Base-by-base conservation (phyloP, 2,329 filamentous ascomycete genomes). In the Erysiphe pulchra region DNA sequence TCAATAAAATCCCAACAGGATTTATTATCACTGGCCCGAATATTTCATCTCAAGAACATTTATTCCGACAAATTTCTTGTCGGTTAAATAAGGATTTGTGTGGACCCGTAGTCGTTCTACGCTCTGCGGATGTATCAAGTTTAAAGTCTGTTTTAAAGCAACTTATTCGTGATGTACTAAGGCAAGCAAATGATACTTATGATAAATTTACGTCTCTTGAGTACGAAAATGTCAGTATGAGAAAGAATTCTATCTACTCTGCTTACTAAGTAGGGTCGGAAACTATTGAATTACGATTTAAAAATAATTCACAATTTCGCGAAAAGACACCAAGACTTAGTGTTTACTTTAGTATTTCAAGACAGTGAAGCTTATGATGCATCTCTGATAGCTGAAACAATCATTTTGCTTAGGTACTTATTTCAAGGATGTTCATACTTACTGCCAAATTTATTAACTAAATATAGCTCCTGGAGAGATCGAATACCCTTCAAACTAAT, bases 281-380 rank as follows among this genome's bases (percentile, higher is more conserved):
- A 72, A 57, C 71, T 80, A 48, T 67, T 87, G 2, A 78, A 82
- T 53, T 90, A 87, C 57, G 83, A 90, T 55, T 67, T 90, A 14
- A 77, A 81, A 53, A 73, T 79, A 20, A 60, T 90, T 30, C 63
- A 75, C 49, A 67, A 71, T 24, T 75, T 71, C 58, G 65, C 75
- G 13, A 66, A 65, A 48, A 62, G 65, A 9, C 67, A 69, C 34
- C 58, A 61, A 20, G 68, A 68, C 30, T 61, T 69, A 37, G 73
- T 74, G 52, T 69, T 87, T 10, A 69, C 83, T 45, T 65, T 92
- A 43, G 74, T 78, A 0, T 75, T 90, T 48, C 77, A 85, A 57
- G 82, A 90, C 55, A 84, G 80, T 50, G 83, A 90, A 60, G 81
- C 77, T 0, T 86, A 90, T 55, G 81, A 86, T 53, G 73, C 73